Base-by-base conservation (phyloP, 169 alveolate species). In the Plasmodium vinckei region DNA sequence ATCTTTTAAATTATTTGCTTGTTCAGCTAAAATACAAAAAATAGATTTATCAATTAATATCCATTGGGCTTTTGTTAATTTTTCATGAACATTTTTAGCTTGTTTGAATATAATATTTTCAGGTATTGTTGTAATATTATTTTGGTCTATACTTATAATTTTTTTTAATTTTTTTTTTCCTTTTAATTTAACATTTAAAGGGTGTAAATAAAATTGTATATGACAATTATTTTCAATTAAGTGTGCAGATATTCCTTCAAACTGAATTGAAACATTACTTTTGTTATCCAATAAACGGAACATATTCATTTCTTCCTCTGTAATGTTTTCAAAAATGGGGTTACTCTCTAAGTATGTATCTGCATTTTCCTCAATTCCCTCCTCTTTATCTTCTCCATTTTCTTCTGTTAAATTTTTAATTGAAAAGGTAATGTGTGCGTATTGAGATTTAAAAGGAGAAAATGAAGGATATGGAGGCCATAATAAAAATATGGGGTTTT, bases 381-480 rank as follows among this genome's bases (percentile, higher is more conserved):
- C 59, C 0, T 13, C 12, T 51, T 15, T 3, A 10, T 15, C 7
- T 3, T 13, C 59, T 51, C 0, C 59, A 3, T 19, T 57, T 4
- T n/a, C 0, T 9, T 57, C 25, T 0, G 0, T 0, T 3, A 15
- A 0, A n/a, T 19, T 23, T 12, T 23, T 57, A 57, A 57, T 23
- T 23, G n/a, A 9, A 61, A 82, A 82, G 1, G 82, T 82, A n/a
- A 82, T 25, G 56, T 82, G 86, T 6, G 90, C 90, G 57, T 82
- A 82, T 61, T 82, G 90, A 0, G 90, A 82, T 56, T 82, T 82
- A 72, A 82, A 82, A 47, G 90, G 90, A 19, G 90, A 82, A 60
- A 82, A 82, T 17, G 90, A 82, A 10, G 90, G 90, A 51, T 42
- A 68, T 10, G 90, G 90, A 39, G 90, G 90, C 90, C 90, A 82